Evolutionary conservation across 495 filamentous ascomycete species (phyloP).

Genomic region (Podospora pseudocomata): DNA sequence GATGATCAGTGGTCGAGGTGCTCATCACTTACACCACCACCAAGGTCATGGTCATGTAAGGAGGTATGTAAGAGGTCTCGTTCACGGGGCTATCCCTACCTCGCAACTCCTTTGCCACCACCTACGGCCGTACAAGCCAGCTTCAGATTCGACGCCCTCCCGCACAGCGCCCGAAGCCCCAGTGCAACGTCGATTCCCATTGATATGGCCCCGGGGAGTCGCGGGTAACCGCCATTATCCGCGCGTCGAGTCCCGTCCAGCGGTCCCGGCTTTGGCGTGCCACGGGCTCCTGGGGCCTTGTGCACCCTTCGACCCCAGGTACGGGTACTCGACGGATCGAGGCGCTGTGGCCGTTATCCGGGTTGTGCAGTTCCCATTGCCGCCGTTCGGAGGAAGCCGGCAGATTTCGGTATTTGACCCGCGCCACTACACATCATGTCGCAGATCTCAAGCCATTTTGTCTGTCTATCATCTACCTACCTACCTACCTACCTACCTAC

Average conservation of each 20-base stretch:
- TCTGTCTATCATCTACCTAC: too few species aligned
- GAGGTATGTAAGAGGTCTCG: neutral
- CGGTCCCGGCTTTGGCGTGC: neutral
- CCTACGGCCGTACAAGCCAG: slow-evolving; percentile 30
- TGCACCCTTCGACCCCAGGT: slow-evolving; percentile 9
- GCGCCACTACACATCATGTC: slow-evolving; percentile 17
- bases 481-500: too few species aligned
- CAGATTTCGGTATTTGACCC: slow-evolving; percentile 25
- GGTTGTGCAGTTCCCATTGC: slow-evolving; percentile 3
- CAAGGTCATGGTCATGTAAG: neutral
- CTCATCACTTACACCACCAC: neutral
- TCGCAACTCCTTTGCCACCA: neutral
- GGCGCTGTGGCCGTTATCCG: neutral
- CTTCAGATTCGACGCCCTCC: slow-evolving; percentile 22
- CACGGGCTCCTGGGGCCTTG: neutral
- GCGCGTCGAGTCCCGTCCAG: slow-evolving; percentile 1
- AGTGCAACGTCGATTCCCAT: slow-evolving; percentile 19
- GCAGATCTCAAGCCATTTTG: slow-evolving; percentile 10
- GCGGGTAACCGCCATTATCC: slow-evolving; percentile 15
- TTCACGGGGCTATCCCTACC: neutral
- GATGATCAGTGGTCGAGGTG: too few species aligned
- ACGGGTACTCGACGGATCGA: slow-evolving; percentile 1
- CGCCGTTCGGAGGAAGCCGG: slow-evolving; percentile 1
- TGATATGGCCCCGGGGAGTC: slow-evolving; percentile 17
- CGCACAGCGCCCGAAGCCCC: slow-evolving; percentile 7